Percentiles rank a stretch among this genome's conserved stretches.
Evolutionary conservation across 176 grass and related monocot species (phyloP).

Genomic region (Poa pratensis): DNA sequence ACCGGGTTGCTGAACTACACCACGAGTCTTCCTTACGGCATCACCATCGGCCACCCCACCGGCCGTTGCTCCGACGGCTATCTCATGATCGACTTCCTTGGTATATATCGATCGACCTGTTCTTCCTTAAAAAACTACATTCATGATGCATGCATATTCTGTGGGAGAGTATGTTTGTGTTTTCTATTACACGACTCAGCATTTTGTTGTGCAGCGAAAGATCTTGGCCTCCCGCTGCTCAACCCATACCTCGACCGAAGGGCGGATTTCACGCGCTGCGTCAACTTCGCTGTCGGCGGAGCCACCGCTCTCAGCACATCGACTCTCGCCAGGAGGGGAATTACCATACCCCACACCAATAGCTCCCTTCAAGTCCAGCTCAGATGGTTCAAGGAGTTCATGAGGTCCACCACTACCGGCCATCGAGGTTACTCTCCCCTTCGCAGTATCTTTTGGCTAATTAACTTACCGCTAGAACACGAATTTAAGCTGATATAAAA

Average conservation of each 20-base stretch:
- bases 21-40: conserved; percentile 12
- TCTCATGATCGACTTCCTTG: conserved; percentile 52
- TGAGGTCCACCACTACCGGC: not conserved
- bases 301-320: conserved; percentile 41
- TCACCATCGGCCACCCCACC: not conserved
- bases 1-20: not conserved
- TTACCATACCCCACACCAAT: conserved; percentile 31
- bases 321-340: conserved; percentile 32
- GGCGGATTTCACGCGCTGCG: conserved; percentile 45
- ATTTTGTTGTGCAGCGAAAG: conserved; percentile 41
- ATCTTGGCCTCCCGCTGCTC: conserved; percentile 50
- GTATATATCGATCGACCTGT: not conserved
- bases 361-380: conserved; percentile 56
- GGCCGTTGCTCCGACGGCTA: conserved; percentile 49
- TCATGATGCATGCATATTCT: not conserved
- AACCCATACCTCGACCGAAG: conserved; percentile 49
- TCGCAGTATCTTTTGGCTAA: not conserved
- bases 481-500: not conserved
- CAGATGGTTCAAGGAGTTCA: conserved; percentile 45
- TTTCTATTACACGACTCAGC: not conserved
- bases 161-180: too few species aligned
- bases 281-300: conserved; percentile 49
- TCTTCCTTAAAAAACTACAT: not conserved
- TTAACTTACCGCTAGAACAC: not conserved
- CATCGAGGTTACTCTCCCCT: not conserved